A percentile compares a stretch with the other conserved stretches of the same genome.
phyloP scores from a whole-genome alignment of 768 basidiomycete genomes.

The Multifurca ochricompacta region DNA sequence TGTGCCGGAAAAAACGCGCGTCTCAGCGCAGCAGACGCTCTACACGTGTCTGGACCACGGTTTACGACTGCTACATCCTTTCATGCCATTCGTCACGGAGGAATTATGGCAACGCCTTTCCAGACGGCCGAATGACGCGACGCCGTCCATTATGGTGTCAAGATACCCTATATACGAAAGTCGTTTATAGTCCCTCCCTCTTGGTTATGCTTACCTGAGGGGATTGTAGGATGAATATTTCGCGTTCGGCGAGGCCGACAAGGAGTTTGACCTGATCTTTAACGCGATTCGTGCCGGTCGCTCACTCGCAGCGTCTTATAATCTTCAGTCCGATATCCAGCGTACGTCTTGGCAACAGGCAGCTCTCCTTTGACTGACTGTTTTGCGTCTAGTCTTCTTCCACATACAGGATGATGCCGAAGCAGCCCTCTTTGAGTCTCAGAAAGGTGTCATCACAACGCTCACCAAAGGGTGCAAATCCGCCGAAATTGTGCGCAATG shows the following conservation, averaged over 20 bases:
- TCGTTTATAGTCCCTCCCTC: slow-evolving; percentile 15
- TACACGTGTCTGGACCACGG: slow-evolving; percentile 93
- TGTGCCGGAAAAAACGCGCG: slow-evolving; percentile 50
- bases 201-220: neutral
- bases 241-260: slow-evolving; percentile 64
- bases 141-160: slow-evolving; percentile 85
- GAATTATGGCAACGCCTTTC: slow-evolving; percentile 97
- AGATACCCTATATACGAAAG: slow-evolving; percentile 74
- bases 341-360: slow-evolving; percentile 36
- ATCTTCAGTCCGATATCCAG: slow-evolving; percentile 78
- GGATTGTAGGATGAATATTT: slow-evolving; percentile 41
- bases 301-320: slow-evolving; percentile 84
- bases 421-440: slow-evolving; percentile 59
- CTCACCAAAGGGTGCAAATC: slow-evolving; percentile 86
- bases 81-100: slow-evolving; percentile 99
- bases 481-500: slow-evolving; percentile 55
- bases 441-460: slow-evolving; percentile 65
- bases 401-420: slow-evolving; percentile 59
- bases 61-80: slow-evolving; percentile 85
- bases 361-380: neutral
- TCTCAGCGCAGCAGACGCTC: slow-evolving; percentile 90
- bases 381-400: slow-evolving; percentile 59
- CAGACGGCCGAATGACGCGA: slow-evolving; percentile 70
- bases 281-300: slow-evolving; percentile 69
- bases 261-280: slow-evolving; percentile 82